A percentile compares a stretch with the other conserved stretches of the same genome.
Evolutionary conservation across 805 yeast species (phyloP).

Genomic region (Myxozyma lipomycoides): DNA sequence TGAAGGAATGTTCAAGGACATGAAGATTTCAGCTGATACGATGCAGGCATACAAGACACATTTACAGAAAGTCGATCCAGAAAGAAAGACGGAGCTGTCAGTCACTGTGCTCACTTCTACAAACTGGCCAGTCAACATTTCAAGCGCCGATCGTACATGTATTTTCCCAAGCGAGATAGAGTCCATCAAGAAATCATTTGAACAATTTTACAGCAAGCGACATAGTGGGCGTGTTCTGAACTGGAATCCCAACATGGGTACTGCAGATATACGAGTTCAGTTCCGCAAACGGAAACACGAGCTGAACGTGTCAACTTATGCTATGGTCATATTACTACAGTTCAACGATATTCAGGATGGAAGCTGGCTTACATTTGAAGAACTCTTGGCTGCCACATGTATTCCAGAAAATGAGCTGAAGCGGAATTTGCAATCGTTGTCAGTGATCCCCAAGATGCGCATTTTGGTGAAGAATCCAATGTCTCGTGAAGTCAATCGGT

Average conservation of each 20-base stretch:
- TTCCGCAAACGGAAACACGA: constrained; percentile 70
- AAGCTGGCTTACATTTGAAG: constrained; percentile 51
- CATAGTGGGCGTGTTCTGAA: constrained; percentile 57
- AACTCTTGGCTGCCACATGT: constrained; percentile 60
- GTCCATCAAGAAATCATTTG: constrained; percentile 45
- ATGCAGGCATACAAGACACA: constrained; percentile 33
- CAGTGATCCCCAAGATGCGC: constrained; percentile 77
- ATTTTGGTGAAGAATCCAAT: constrained; percentile 70
- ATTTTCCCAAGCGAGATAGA: constrained; percentile 45
- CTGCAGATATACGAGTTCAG: constrained; percentile 70
- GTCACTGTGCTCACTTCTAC: constrained; percentile 57
- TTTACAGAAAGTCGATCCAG: constrained; percentile 17
- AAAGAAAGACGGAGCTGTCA: constrained; percentile 42
- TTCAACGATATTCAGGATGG: constrained; percentile 53
- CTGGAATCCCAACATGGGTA: constrained; percentile 74
- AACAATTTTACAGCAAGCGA: constrained; percentile 47
- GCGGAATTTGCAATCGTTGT: constrained; percentile 75
- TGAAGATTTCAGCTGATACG: constrained; percentile 53
- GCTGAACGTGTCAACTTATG: constrained; percentile 72
- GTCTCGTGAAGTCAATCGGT: constrained; percentile 62
- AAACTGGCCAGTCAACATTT: constrained; percentile 61
- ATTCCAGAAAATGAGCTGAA: constrained; percentile 71
- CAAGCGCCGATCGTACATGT: constrained; percentile 33
- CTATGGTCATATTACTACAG: constrained; percentile 71
- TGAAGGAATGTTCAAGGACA: constrained; percentile 85